Evolutionary conservation across 192 early-diverging fungal species (phyloP).

Genomic region (Dispira parvispora): DNA sequence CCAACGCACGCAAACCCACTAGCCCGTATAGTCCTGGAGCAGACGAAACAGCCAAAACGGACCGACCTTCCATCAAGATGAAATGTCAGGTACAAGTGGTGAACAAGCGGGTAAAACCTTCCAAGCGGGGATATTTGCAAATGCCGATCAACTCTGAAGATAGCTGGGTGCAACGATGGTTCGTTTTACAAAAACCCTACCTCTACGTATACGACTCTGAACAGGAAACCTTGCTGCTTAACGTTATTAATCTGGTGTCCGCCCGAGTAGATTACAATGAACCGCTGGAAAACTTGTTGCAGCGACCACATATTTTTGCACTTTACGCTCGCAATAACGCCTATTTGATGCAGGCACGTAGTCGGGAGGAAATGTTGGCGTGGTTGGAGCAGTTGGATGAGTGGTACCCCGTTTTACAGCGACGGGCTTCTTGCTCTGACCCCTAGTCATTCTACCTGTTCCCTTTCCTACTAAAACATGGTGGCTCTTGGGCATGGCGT

Average conservation of each 20-base stretch:
- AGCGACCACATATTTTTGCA: conserved; percentile 50
- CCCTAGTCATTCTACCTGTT: too few relatives aligned
- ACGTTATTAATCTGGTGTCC: conserved; percentile 59
- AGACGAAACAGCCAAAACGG: too few relatives aligned
- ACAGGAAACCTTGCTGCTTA: conserved; percentile 43
- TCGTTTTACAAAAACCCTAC: conserved; percentile 58
- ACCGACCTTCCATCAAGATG: conserved; percentile 6
- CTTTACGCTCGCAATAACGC: conserved; percentile 44
- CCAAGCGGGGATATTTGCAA: not conserved
- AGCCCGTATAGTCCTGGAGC: too few relatives aligned
- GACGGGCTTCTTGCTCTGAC: too few relatives aligned
- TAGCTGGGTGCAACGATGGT: conserved; percentile 60
- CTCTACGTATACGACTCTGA: conserved; percentile 55
- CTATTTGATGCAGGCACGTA: conserved; percentile 45
- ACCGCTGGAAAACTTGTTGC: conserved; percentile 26
- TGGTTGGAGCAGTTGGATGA: conserved; percentile 35
- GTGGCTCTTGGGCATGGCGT: too few relatives aligned
- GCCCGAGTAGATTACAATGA: conserved; percentile 40
- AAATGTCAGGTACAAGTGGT: conserved; percentile 17
- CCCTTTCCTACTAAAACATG: too few relatives aligned
- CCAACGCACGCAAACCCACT: too few relatives aligned
- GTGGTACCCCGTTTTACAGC: not conserved
- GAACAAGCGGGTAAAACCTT: conserved; percentile 15
- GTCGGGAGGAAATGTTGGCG: conserved; percentile 39
- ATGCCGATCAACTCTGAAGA: conserved; percentile 21